Evolutionary conservation across 1,139 yeast species (phyloP), one percentile per base, ranked within the genome.

Genomic region (Lodderomyces jiufengensis): DNA sequence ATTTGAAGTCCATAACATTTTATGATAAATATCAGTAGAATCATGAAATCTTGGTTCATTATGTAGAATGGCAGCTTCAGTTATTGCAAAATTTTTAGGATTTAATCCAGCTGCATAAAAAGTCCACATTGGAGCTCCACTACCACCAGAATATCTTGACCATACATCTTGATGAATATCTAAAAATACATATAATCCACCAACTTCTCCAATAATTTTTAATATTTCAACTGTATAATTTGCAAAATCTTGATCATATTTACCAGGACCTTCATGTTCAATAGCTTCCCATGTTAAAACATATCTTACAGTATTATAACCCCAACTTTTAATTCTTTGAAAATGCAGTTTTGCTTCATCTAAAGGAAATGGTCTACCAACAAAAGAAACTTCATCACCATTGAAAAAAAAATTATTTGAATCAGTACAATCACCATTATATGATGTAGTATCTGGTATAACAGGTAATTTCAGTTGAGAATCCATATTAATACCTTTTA

Each of bases 41-140:
- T 46, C 48, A 20, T 57, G 59, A 42, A 54, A 68, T 15, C 63
- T 47, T 1, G 65, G 50, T 27, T 67, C 69, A 48, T 81, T 80
- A 50, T 85, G 95, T n/a, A 84, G 52, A 10, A 85, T 61, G 0
- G 95, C 87, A 1, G 95, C 94, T 43, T 81, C 83, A 0, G 90
- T 83, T 1, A 45, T 65, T 1, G 70, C 57, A 50, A 90, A 85
- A n/a, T 75, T 59, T 16, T 58, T 63, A 0, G 97, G 97, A 37
- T 90, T 78, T 36, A 90, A 63, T 1, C 97, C 97, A 3, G 94
- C 95, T n/a, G 95, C 94, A 51, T 84, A 82, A n/a, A 87, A 61
- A 0, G 97, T 88, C 97, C 97, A 90, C 58, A 86, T 50, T 0
- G 97, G 97, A 5, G 97, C 95, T 13, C 97, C 97, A 40, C 90